Percentiles rank a stretch among this genome's conserved stretches.
phyloP scores from a whole-genome alignment of 2,329 filamentous ascomycete species.

The Botrytis elliptica region DNA sequence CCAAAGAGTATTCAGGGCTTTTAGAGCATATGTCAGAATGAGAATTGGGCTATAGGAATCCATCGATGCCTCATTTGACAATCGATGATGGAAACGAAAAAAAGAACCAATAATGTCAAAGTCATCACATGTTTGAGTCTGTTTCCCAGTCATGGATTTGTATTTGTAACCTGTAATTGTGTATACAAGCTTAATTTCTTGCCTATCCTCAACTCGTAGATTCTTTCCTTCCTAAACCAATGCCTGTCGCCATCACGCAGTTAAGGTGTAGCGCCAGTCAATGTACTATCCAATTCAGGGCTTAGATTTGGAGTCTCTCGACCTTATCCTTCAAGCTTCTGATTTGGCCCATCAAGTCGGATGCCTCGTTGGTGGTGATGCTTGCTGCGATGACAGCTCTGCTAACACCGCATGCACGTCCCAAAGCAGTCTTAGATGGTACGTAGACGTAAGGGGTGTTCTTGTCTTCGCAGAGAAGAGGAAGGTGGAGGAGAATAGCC shows the following conservation, averaged over 20 bases:
- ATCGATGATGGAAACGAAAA: not conserved
- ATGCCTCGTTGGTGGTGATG: slow-evolving; percentile 91
- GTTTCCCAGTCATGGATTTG: slow-evolving; percentile 12
- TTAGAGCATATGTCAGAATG: not conserved
- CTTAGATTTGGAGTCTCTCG: slow-evolving; percentile 89
- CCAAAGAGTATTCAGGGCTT: not conserved
- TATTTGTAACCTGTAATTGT: slow-evolving; percentile 1
- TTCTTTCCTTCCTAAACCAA: not conserved
- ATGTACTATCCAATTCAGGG: not conserved
- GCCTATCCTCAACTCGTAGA: not conserved
- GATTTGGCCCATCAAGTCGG: slow-evolving; percentile 85
- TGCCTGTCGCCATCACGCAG: slow-evolving; percentile 15
- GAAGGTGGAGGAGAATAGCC: slow-evolving; percentile 84
- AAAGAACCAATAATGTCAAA: not conserved
- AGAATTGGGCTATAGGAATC: not conserved
- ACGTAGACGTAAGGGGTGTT: slow-evolving; percentile 72
- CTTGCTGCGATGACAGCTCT: slow-evolving; percentile 81
- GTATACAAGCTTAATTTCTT: not conserved
- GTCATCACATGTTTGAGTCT: not conserved
- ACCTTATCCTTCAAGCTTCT: slow-evolving; percentile 90
- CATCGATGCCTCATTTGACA: not conserved
- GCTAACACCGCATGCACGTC: slow-evolving; percentile 85
- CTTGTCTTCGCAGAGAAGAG: slow-evolving; percentile 83
- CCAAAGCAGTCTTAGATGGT: slow-evolving; percentile 78
- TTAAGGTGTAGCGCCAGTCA: slow-evolving; percentile 19